Base-by-base conservation (phyloP, 169 alveolate species). In the Toxoplasma gondii region DNA sequence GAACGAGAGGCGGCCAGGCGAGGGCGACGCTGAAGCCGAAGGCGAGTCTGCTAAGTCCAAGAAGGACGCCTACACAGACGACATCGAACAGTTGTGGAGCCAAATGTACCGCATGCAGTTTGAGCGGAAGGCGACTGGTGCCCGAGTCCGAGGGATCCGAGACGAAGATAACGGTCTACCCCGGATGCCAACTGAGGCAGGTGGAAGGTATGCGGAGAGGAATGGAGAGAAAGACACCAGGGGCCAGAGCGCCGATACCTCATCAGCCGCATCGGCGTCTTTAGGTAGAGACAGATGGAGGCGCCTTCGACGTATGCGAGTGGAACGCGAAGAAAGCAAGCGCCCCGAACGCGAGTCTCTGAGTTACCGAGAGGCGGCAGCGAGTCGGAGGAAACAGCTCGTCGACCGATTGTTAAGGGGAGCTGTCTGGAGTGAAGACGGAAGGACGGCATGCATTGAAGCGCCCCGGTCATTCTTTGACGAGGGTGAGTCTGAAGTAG, bases 401-500 rank as follows among this genome's bases (percentile, higher is more conserved):
- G 64, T 43, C 4, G 38, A 41, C 24, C 67, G 69, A 0, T 41
- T 82, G 90, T 44, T 82, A 67, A 17, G 19, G 64, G 69, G 90
- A 12, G 90, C 64, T 41, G 54, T 38, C 5, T 82, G 90, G 90
- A 82, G 90, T 43, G 67, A 29, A 22, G 90, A 82, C 41, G 90
- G 90, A 38, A 39, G 64, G 41, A 22, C 38, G 54, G 90, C 90
- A 22, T 82, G 90, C 67, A 43, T 82, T 10, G 90, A 82, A 24
- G 90, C 90, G 10, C 90, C 90, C 34, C 64, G 54, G 69, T 82
- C 90, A 1, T 43, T 82, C 41, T 82, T 36, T n/a, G 49, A 78
- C 9, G 86, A 38, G 10, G 86, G 22, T 64, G 74, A 64, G n/a
- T 1, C 7, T 4, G 74, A 7, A 69, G 81, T 29, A 9, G 81